Percentiles rank a stretch among this genome's conserved stretches.
These are phyloP conservation scores for Nicotiana rustica DNA, from an alignment of 305 asterid species.

Conservation along the genomic window DNA sequence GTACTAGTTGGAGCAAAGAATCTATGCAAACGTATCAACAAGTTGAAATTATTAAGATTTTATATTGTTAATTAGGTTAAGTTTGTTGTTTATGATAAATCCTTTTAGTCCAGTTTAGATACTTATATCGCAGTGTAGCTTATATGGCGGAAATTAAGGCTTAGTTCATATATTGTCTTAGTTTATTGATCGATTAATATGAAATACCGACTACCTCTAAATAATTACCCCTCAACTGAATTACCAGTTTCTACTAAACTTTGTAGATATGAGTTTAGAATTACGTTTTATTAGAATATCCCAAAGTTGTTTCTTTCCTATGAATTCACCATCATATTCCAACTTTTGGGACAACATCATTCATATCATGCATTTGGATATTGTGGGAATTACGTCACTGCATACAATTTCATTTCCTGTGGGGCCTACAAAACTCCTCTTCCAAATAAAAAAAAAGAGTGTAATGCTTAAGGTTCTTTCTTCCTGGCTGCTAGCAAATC, in stretches of 20 bases:
- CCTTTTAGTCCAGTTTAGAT: too few species aligned
- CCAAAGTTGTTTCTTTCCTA: neutral
- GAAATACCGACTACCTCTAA: neutral
- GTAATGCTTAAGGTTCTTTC: neutral
- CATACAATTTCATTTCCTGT: slow-evolving; percentile 29
- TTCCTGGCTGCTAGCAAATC: neutral
- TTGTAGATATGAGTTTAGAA: neutral
- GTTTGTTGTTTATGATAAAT: too few species aligned
- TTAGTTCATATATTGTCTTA: too few species aligned
- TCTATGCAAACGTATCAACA: neutral
- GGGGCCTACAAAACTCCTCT: neutral
- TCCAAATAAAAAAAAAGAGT: neutral
- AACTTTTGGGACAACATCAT: neutral
- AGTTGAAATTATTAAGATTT: neutral
- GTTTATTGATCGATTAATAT: neutral
- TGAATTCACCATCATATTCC: neutral
- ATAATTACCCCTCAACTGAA: neutral
- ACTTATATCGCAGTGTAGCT: too few species aligned
- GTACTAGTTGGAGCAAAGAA: neutral
- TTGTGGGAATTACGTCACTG: slow-evolving; percentile 32
- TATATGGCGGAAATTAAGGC: too few species aligned
- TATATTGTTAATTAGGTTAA: too few species aligned
- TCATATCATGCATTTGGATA: neutral
- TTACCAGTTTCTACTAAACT: neutral
- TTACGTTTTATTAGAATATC: neutral